Percentiles rank a stretch among this genome's conserved stretches.
Evolutionary conservation across 495 filamentous ascomycete species (phyloP).

Genomic region (Lindgomyces ingoldianus): DNA sequence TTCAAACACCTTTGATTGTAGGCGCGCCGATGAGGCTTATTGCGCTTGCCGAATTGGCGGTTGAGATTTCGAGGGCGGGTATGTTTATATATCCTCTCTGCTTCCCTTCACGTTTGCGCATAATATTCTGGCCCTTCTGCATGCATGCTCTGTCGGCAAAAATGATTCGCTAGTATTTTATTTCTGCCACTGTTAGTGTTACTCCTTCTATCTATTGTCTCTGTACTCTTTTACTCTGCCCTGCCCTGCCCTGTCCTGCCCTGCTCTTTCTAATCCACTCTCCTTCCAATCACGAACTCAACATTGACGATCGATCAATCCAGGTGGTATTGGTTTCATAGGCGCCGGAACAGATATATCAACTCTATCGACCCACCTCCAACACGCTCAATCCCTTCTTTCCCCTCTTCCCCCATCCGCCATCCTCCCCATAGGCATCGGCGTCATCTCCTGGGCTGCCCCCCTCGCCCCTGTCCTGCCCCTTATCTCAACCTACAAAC

Average conservation of each 20-base stretch:
- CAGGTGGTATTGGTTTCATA: conserved; percentile 50
- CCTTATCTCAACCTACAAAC: conserved; percentile 52
- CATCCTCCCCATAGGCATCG: conserved; percentile 61
- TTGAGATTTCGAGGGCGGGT: conserved; percentile 63
- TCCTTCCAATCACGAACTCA: neutral
- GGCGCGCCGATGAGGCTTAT: conserved; percentile 74
- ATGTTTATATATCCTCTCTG: neutral
- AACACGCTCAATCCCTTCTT: conserved; percentile 31
- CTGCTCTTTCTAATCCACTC: neutral
- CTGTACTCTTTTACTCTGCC: too few species aligned
- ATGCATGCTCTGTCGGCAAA: too few species aligned
- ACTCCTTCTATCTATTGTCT: neutral
- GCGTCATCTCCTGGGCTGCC: conserved; percentile 62
- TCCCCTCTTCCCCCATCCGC: conserved; percentile 20
- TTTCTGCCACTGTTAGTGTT: neutral
- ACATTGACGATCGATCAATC: conserved; percentile 8
- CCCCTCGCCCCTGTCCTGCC: conserved; percentile 50
- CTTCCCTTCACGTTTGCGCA: neutral
- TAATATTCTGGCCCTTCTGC: too few species aligned
- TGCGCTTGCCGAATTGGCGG: conserved; percentile 59
- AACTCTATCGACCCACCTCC: conserved; percentile 37
- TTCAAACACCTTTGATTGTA: conserved; percentile 60
- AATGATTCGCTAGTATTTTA: neutral
- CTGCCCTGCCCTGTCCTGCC: neutral
- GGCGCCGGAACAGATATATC: conserved; percentile 43